Evolutionary conservation across 2,329 filamentous ascomycete species (phyloP).

Genomic region (Cladosporium austrohemisphaericum): DNA sequence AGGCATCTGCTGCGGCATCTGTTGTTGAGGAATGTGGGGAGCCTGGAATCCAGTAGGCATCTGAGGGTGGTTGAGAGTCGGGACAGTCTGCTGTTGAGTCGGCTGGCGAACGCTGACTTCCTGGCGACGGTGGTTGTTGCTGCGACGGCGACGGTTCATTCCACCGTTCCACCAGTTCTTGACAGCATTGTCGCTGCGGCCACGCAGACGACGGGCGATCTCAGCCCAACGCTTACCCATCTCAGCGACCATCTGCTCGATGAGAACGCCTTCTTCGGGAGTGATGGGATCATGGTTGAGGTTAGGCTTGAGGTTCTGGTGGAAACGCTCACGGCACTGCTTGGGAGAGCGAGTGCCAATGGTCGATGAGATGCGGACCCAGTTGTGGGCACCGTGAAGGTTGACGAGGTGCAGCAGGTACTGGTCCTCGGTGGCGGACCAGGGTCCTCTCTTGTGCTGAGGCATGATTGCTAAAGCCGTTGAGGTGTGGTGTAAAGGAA

Average conservation of each 20-base stretch:
- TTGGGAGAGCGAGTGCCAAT: constrained; percentile 80
- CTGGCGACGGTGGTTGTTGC: constrained; percentile 34
- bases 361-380: constrained; percentile 77
- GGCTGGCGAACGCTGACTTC: constrained; percentile 32
- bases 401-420: constrained; percentile 67
- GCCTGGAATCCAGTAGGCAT: constrained; percentile 7
- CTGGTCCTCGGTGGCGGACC: constrained; percentile 74
- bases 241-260: constrained; percentile 71
- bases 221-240: constrained; percentile 91
- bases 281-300: constrained; percentile 74
- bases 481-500: constrained; percentile 13
- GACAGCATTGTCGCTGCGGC: constrained; percentile 89
- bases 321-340: constrained; percentile 90
- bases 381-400: constrained; percentile 74
- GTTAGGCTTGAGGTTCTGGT: constrained; percentile 87
- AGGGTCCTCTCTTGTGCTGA: constrained; percentile 71
- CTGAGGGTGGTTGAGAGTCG: constrained; percentile 10
- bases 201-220: constrained; percentile 75
- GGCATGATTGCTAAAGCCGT: constrained; percentile 35
- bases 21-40: not conserved
- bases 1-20: constrained; percentile 14
- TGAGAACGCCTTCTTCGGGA: constrained; percentile 68
- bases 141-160: constrained; percentile 68
- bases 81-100: constrained; percentile 17
- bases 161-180: constrained; percentile 99